Base-by-base conservation (phyloP, 345 rosid species). In the Ailanthus altissimus region DNA sequence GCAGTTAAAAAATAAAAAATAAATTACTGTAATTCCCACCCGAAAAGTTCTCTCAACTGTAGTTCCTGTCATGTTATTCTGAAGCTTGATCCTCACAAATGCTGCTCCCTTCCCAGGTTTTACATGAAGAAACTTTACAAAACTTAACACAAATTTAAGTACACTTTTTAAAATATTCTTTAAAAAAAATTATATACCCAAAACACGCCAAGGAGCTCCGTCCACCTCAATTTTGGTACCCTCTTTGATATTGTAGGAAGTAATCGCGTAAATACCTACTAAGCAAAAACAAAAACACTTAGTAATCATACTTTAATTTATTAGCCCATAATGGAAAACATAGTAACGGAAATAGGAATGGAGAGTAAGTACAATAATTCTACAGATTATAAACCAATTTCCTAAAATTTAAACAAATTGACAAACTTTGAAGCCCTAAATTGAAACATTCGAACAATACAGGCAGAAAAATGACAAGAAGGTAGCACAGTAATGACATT, bases 101-200 rank as follows among this genome's bases (percentile, higher is more conserved):
- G 98, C 98, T 0, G 96, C 99, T 59, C 98, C 97, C 77, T 95
- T 95, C 45, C 98, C 98, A 54, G 99, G 96, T 77, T 95, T 93
- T 21, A 95, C 99, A 85, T 95, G 98, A 84, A 95, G 94, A 88
- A 93, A 95, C 86, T 95, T 96, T 95, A 75, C 77, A 70, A 45
- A 54, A 16, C 5, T 25, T 54, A 54, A 66, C 13, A 54, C 56
- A 53, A 69, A 45, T 53, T 12, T n/a, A 36, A 25, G 47, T 18
- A 6, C 25, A 21, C 18, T 16, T 20, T 14, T 7, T n/a, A 56
- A 56, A 36, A 23, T 56, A 9, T n/a, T 45, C 36, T n/a, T 3
- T 3, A 25, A 8, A 0, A 67, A 47, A 47, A 32, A 32, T 32
- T 32, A 32, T 32, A 32, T 87, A 95, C 97, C 99, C 25, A 90